These are phyloP conservation scores for Nemania diffusa DNA, from an alignment of 2,329 filamentous ascomycete species.

Conservation along the genomic window DNA sequence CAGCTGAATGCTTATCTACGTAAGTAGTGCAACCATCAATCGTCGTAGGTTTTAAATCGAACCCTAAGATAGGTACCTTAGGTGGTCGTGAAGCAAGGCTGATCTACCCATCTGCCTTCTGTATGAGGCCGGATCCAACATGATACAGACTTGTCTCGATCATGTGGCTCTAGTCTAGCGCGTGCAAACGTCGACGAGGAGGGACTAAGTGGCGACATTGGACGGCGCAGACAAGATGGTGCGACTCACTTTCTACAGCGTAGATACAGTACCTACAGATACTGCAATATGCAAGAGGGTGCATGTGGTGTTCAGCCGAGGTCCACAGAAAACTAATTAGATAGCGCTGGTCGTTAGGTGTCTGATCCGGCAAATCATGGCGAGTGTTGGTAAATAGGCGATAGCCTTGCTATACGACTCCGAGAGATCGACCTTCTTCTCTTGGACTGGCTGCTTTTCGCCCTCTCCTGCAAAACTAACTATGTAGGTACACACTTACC, in stretches of 20 bases:
- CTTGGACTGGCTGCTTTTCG: constrained; percentile 26
- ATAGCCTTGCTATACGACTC: constrained; percentile 22
- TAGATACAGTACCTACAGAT: not conserved
- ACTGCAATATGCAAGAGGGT: not conserved
- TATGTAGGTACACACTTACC: not conserved
- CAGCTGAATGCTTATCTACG: not conserved
- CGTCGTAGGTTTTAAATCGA: not conserved
- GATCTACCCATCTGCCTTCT: not conserved
- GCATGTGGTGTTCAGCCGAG: constrained; percentile 22
- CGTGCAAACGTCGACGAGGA: not conserved
- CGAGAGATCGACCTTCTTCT: constrained; percentile 34
- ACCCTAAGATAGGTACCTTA: not conserved
- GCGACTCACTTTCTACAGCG: not conserved
- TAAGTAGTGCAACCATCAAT: not conserved
- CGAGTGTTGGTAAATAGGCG: constrained; percentile 1
- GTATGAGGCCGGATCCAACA: not conserved
- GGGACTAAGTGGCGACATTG: not conserved
- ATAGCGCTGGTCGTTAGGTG: not conserved
- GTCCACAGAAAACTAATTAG: constrained; percentile 9
- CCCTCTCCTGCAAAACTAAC: not conserved
- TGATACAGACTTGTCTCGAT: not conserved
- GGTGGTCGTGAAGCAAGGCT: not conserved
- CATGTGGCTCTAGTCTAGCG: not conserved
- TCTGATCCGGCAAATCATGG: constrained; percentile 17
- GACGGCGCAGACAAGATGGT: not conserved